Base-by-base conservation (phyloP, 129 eudicot species). In the Chrysanthemum seticuspe region DNA sequence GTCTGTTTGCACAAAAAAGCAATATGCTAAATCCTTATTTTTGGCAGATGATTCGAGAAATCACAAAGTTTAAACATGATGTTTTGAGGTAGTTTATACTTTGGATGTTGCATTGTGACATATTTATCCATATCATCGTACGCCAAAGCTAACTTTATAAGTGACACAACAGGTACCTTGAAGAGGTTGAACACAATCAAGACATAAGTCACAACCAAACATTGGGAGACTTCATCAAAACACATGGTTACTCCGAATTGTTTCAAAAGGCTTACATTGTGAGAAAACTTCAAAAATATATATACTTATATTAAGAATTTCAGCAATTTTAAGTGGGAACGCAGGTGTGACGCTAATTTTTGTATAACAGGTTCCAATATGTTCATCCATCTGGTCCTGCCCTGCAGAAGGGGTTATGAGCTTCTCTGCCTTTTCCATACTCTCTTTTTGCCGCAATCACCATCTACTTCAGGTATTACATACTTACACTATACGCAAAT, bases 301-400 rank as follows among this genome's bases (percentile, higher is more conserved):
- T 0, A 2, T 34, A 5, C 50, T 10, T 62, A 27, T 31, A 10
- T 71, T 65, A 25, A 50, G 13, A 15, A 12, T 63, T 36, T 34
- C 13, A 70, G 25, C 49, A 5, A 15, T 36, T 45, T 58, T 16
- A 25, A 77, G 56, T 10, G 0, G 15, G 44, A 29, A 57, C 6
- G 1, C 3, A 67, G 13, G 1, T 68, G 23, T 29, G 6, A 48
- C 10, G 45, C 45, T 36, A 36, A 36, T 3, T 10, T 7, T 50
- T 50, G 27, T 31, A 5, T 10, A 25, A 45, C 79, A 91, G 99
- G 71, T 88, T 54, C 97, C 99, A 4, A 83, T 88, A 65, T 95
- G 99, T 76, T 85, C 88, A 73, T 90, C 97, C 40, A 95, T 95
- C 68, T 95, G 99, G 99, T 88, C 97, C 53, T 88, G 91, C 82